A percentile compares a stretch with the other conserved stretches of the same genome.
These are phyloP conservation scores for Conringia planisiliqua DNA, from an alignment of 345 rosid species.

Conservation along the genomic window DNA sequence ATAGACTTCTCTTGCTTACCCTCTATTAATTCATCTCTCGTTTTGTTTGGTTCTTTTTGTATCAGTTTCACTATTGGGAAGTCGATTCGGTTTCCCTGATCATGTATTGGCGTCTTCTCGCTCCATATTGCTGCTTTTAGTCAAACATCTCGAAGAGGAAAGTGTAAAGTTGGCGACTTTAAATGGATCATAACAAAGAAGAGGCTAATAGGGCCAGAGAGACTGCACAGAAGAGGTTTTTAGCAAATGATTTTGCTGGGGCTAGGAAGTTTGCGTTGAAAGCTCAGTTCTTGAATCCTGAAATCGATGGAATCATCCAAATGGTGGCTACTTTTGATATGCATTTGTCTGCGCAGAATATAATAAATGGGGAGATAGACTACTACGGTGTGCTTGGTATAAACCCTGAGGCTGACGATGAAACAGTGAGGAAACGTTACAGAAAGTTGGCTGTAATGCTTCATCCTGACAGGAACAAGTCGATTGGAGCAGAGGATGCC, in stretches of 20 bases:
- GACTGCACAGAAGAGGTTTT: constrained; percentile 51
- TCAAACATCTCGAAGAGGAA: background rate
- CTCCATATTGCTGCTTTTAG: background rate
- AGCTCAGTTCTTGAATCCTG: constrained; percentile 58
- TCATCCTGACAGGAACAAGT: constrained; percentile 71
- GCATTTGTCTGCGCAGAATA: constrained; percentile 44
- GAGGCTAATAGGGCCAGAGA: constrained; percentile 55
- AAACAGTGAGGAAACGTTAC: constrained; percentile 53
- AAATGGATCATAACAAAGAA: constrained; percentile 58
- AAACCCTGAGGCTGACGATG: constrained; percentile 53
- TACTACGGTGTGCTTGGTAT: constrained; percentile 57
- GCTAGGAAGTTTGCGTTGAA: constrained; percentile 62
- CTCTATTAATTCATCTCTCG: background rate
- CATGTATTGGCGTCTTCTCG: background rate
- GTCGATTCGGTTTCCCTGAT: background rate
- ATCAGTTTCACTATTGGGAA: background rate
- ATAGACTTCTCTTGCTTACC: background rate
- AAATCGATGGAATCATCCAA: constrained; percentile 51
- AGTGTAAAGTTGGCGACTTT: background rate
- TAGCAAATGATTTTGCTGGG: constrained; percentile 41
- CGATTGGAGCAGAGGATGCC: constrained; percentile 66
- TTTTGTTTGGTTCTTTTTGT: background rate
- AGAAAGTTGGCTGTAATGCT: constrained; percentile 55
- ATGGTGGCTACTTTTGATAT: constrained; percentile 54
- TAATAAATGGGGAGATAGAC: constrained; percentile 46